phyloP scores from a whole-genome alignment of 371 early-diverging fungal species.

The Actinomortierella wolfii region DNA sequence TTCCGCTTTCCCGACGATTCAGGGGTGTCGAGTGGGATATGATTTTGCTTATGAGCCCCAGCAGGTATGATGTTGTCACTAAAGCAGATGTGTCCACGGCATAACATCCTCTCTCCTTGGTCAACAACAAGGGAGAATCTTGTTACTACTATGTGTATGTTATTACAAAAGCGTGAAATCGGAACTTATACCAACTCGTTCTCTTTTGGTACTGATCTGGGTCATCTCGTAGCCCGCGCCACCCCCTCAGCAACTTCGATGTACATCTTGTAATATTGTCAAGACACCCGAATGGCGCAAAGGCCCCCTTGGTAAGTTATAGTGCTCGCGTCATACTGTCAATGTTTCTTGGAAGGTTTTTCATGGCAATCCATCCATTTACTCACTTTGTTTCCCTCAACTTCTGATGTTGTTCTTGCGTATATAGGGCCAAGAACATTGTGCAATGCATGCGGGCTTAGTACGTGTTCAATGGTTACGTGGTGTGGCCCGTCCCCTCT shows the following conservation, averaged over 20 bases:
- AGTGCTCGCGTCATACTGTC: background rate
- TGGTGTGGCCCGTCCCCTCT: too few relatives aligned
- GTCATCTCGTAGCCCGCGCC: conserved; percentile 7
- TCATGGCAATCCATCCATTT: background rate
- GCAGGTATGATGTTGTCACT: too few relatives aligned
- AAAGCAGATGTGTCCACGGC: too few relatives aligned
- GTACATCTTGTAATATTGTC: conserved; percentile 63
- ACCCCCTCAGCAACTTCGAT: conserved; percentile 45
- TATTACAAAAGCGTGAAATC: too few relatives aligned
- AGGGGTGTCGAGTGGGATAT: conserved; percentile 35
- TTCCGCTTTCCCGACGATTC: background rate
- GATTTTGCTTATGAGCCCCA: too few relatives aligned
- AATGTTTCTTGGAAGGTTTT: background rate
- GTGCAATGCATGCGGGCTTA: conserved; percentile 69
- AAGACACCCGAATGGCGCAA: conserved; percentile 71
- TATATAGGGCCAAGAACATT: conserved; percentile 55
- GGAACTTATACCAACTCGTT: background rate
- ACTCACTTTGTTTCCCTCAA: background rate
- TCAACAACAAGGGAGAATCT: too few relatives aligned
- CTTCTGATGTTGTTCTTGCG: background rate
- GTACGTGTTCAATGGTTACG: conserved; percentile 49
- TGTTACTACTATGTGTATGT: too few relatives aligned
- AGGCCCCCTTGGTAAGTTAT: conserved; percentile 56
- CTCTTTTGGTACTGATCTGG: background rate
- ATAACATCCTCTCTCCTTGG: too few relatives aligned